Evolutionary conservation across 2,329 filamentous ascomycete genomes (phyloP), one percentile per base, ranked within the genome.

Genomic region (Fusarium sp.): DNA sequence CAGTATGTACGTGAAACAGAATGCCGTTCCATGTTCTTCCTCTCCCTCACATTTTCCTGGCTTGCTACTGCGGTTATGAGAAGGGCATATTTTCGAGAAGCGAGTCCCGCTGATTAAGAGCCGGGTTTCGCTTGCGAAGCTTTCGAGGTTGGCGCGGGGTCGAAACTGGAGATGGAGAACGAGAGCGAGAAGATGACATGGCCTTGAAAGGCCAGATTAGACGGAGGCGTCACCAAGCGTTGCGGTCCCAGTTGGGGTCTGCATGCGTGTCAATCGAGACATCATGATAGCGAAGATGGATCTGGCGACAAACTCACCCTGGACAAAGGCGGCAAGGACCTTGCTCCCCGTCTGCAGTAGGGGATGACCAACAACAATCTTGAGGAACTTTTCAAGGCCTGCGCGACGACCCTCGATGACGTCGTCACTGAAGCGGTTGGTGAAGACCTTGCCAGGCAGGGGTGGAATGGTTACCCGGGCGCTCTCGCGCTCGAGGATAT

Each of bases 281-380:
- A 63, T 52, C 44, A 45, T 37, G 34, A 45, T 46, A 42, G 29
- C 40, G 29, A 60, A 58, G 54, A 56, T 67, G 53, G 37, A 58
- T 59, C 25, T 40, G 14, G 54, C 42, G 29, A 40, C 48, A 61
- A 61, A 61, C 80, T 71, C 78, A 97, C 94, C 96, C 83, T 99
- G 96, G 77, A 99, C 94, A 84, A 98, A 99, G 30, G 93, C 93
- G 14, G 94, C 95, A 76, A 99, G 82, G 62, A 99, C 96, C 83
- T 98, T 97, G 81, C 94, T 98, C 55, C 96, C 96, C 30, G 96
- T 99, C 88, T 99, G 96, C 82, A 99, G 83, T 76, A 99, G 85
- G 75, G 96, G 96, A 81, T 99, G 96, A 1, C 96, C 95, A 1
- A 97, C 96, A 13, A 99, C 96, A 78, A 98, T 98, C 88, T 96